Evolutionary conservation across 208 protist genomes (phyloP), one percentile per base, ranked within the genome.

Genomic region (Crithidia thermophila): DNA sequence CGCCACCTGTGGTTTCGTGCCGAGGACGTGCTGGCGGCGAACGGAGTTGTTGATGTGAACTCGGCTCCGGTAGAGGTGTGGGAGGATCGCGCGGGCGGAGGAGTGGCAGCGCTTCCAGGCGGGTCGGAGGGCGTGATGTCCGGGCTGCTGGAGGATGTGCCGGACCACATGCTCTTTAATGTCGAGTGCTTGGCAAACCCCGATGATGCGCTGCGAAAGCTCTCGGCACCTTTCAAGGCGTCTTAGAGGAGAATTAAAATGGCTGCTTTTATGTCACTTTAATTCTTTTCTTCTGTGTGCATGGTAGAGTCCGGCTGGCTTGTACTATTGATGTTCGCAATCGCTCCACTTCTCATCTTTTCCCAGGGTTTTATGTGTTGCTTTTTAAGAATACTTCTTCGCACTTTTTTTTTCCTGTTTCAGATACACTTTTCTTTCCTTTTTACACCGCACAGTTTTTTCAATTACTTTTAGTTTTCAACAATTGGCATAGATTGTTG

Each of bases 1-100:
- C 59, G 49, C 5, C 64, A 67, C 25, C 50, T 95, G 25, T 95
- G 90, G 87, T 93, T 89, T 66, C 21, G 40, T 2, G 82, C 90
- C 8, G 69, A 82, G 20, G 79, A 95, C 39, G 78, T 95, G 36
- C 75, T 95, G 16, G 45, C 77, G 6, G 45, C 61, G 3, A 75
- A 82, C 34, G 86, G 87, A 27, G 61, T 84, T n/a, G 80, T 93
- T 21, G 83, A 93, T 60, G 86, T 93, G 27, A 95, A 95, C 56
- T 78, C 82, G 18, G 64, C 81, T 4, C 90, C 90, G 6, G 80
- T 93, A 1, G 80, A 85, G 39, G 81, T 88, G 33, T 9, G 5
- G 40, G 40, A 46, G 40, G 5, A 9, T 23, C 27, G 16, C 23
- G 23, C 16, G 2, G 5, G n/a, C 21, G 18, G n/a, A 1, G 4